Evolutionary conservation across 192 early-diverging fungal genomes (phyloP), one percentile per base, ranked within the genome.

Genomic region (Pecoramyces ruminantium): DNA sequence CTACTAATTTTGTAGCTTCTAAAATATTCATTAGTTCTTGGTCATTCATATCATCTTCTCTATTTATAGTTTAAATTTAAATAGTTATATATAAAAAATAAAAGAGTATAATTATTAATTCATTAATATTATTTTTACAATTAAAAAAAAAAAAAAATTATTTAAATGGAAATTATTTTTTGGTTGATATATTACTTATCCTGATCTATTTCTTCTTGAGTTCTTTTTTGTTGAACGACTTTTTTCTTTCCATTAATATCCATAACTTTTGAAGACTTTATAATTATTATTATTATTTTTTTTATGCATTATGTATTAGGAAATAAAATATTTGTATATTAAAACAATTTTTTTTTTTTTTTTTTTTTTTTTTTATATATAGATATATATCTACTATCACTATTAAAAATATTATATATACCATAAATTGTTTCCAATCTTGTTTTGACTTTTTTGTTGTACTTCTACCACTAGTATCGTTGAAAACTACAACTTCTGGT

Each of bases 11-110:
- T 14, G 86, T 81, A 2, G 85, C 79, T 58, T 86, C 79, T 29
- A 89, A 80, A 3, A 89, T 78, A 16, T 86, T 83, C 86, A 86
- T 85, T 28, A 89, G 83, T 39, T 88, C 86, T 13, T 84, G 82
- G 79, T 89, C 88, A 58, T 88, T 82, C 42, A 84, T 79, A 40
- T 86, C 83, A 79, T 89, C 88, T 51, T 86, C 78, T n/a, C 80
- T 80, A 27, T 6, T 6, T 34, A 34, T 6, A 6, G 11, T 34
- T 3, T 34, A 34, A 34, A 6, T 34, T 6, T 34, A 34, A 34
- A 34, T 34, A 34, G 30, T 6, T 34, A 34, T 6, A 34, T 34
- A 34, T 34, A 6, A 6, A 11, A 34, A 34, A 6, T 34, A 34
- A 34, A 6, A 34, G n/a, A n/a, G n/a, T n/a, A n/a, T n/a, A n/a